Conservation (phyloP, 2,329 filamentous ascomycete genomes). For the Cladophialophora exuberans region DNA sequence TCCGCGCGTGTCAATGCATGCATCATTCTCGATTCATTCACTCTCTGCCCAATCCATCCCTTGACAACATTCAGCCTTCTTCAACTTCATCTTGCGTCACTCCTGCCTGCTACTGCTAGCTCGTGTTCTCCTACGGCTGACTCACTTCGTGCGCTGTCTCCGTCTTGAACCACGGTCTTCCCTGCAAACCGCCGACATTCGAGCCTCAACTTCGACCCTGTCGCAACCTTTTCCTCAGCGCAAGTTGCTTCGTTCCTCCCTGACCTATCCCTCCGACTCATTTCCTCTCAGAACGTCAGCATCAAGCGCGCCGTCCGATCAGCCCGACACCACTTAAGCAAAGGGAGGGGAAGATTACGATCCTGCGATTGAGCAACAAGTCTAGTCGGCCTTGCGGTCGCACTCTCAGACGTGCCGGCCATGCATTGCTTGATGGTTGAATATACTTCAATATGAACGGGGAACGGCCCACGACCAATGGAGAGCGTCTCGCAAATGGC, state of each 20-base stretch:
- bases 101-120: too few species aligned
- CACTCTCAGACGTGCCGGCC: slow-evolving; percentile 26
- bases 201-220: neutral
- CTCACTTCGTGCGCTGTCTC: slow-evolving; percentile 1
- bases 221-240: neutral
- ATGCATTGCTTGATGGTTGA: slow-evolving; percentile 29
- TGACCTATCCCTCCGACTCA: neutral
- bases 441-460: slow-evolving; percentile 32
- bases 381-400: slow-evolving; percentile 18
- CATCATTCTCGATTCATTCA: neutral
- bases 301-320: too few species aligned
- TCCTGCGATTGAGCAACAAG: neutral
- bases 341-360: neutral
- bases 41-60: too few species aligned
- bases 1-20: slow-evolving; percentile 15
- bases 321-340: too few species aligned
- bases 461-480: slow-evolving; percentile 28
- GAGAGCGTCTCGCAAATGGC: slow-evolving; percentile 28
- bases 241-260: neutral
- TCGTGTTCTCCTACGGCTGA: neutral
- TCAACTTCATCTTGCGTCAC: too few species aligned
- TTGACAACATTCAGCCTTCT: too few species aligned
- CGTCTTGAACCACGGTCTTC: neutral
- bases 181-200: neutral
- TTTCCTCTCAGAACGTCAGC: too few species aligned